Evolutionary conservation across 805 yeast genomes (phyloP).

Genomic region (Nadsonia fulvescens): DNA sequence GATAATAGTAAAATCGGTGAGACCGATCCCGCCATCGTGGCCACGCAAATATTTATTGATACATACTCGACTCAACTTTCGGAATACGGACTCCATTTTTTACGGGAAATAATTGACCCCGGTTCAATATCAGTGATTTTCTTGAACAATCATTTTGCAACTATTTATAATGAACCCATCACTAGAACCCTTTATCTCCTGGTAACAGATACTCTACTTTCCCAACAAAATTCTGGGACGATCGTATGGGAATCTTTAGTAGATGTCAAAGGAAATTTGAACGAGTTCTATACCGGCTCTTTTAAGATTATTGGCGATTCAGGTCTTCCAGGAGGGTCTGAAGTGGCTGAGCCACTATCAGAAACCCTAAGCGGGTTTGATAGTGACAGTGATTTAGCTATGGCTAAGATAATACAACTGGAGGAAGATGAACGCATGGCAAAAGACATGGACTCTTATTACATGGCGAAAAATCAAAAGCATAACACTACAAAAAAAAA

Average conservation of each 20-base stretch:
- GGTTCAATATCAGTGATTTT: constrained; percentile 56
- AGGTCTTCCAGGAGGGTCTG: no score
- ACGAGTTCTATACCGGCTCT: constrained; percentile 47
- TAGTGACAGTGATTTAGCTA: constrained; percentile 15
- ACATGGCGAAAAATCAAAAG: no score
- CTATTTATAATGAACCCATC: constrained; percentile 27
- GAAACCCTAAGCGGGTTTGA: no score
- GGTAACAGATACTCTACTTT: constrained; percentile 51
- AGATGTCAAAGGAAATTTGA: constrained; percentile 51
- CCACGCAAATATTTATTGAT: constrained; percentile 30
- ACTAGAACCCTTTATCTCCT: constrained; percentile 37
- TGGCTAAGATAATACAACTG: constrained; percentile 18
- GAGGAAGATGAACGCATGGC: constrained; percentile 16
- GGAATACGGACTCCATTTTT: constrained; percentile 34
- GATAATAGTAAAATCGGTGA: no score
- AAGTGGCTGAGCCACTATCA: no score
- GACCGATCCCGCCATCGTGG: no score
- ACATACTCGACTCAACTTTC: constrained; percentile 65
- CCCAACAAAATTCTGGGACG: constrained; percentile 12
- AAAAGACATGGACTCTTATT: constrained; percentile 4
- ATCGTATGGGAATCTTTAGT: constrained; percentile 71
- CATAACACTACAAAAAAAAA: no score
- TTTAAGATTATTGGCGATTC: no score
- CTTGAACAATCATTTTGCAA: constrained; percentile 78
- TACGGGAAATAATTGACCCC: constrained; percentile 27